phyloP scores from a whole-genome alignment of 2,329 filamentous ascomycete genomes.

The Verticillium longisporum region DNA sequence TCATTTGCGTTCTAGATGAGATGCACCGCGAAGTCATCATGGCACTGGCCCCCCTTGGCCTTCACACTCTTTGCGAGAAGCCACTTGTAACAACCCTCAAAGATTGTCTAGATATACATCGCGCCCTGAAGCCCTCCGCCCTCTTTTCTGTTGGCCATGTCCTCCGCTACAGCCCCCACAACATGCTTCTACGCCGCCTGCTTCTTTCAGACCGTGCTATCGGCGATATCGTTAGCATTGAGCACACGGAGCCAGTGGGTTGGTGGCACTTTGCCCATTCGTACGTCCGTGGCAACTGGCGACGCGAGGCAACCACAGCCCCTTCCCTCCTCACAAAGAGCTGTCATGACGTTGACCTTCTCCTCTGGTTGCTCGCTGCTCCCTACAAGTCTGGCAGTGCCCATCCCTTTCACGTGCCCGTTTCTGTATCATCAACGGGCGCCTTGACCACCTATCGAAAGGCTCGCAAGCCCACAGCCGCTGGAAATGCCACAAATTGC shows the following conservation, averaged over 20 bases:
- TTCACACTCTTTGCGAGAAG: conserved; percentile 95
- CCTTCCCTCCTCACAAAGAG: conserved; percentile 89
- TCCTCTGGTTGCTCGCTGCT: conserved; percentile 85
- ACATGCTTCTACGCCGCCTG: conserved; percentile 73
- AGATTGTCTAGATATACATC: conserved; percentile 72
- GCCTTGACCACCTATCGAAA: conserved; percentile 71
- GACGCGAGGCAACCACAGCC: conserved; percentile 67
- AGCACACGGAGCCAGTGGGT: conserved; percentile 90
- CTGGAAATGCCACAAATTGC: conserved; percentile 79
- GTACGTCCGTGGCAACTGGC: conserved; percentile 92
- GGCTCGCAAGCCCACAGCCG: conserved; percentile 66
- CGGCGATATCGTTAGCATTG: conserved; percentile 77
- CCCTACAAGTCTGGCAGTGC: conserved; percentile 43
- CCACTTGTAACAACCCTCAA: conserved; percentile 73
- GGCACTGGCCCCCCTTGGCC: conserved; percentile 58
- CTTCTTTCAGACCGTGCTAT: conserved; percentile 69
- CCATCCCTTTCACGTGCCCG: conserved; percentile 61
- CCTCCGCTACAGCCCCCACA: conserved; percentile 86
- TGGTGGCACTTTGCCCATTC: conserved; percentile 95
- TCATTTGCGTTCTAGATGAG: conserved; percentile 73
- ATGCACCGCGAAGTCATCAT: conserved; percentile 77
- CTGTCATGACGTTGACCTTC: conserved; percentile 90
- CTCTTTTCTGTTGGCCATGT: conserved; percentile 94
- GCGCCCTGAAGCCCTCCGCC: conserved; percentile 35
- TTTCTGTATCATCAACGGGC: conserved; percentile 68